Conservation (phyloP, 1,284 basidiomycete genomes). For the Garcileccinum viscosum region DNA sequence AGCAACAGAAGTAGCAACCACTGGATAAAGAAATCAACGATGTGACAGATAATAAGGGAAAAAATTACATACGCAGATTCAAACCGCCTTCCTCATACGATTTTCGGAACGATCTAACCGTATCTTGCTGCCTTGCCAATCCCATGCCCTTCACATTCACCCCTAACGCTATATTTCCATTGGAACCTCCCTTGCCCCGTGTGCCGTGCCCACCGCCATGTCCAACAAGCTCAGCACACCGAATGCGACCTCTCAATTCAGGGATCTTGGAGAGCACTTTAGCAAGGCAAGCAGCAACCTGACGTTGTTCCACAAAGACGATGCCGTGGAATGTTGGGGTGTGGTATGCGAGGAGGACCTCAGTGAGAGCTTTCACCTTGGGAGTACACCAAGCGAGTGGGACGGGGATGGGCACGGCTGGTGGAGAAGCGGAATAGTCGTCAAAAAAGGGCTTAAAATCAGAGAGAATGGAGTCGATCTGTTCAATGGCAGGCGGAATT, state of each 20-base stretch:
- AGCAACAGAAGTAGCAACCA: slow-evolving; percentile 84
- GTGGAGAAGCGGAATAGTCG: slow-evolving; percentile 29
- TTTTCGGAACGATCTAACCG: slow-evolving; percentile 66
- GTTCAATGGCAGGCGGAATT: slow-evolving; percentile 47
- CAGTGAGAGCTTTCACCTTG: slow-evolving; percentile 68
- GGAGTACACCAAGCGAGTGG: slow-evolving; percentile 70
- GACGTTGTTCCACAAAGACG: slow-evolving; percentile 83
- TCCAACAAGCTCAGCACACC: slow-evolving; percentile 72
- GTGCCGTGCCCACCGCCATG: slow-evolving; percentile 53
- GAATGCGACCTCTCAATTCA: slow-evolving; percentile 60
- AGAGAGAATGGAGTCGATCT: slow-evolving; percentile 55
- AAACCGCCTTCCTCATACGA: slow-evolving; percentile 68
- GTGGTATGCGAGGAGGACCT: slow-evolving; percentile 63
- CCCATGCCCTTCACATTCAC: slow-evolving; percentile 54
- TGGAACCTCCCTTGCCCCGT: slow-evolving; percentile 30
- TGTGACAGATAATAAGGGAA: not conserved
- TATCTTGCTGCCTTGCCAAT: slow-evolving; percentile 58
- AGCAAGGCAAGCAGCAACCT: slow-evolving; percentile 74
- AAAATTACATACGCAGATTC: slow-evolving; percentile 70
- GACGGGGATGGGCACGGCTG: slow-evolving; percentile 48
- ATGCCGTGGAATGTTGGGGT: slow-evolving; percentile 74
- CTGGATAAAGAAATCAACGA: slow-evolving; percentile 42
- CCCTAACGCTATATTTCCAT: slow-evolving; percentile 9
- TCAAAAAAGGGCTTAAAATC: slow-evolving; percentile 61
- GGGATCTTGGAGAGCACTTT: slow-evolving; percentile 66